phyloP scores from a whole-genome alignment of 106 monocot genomes.

The Acorus gramineus region DNA sequence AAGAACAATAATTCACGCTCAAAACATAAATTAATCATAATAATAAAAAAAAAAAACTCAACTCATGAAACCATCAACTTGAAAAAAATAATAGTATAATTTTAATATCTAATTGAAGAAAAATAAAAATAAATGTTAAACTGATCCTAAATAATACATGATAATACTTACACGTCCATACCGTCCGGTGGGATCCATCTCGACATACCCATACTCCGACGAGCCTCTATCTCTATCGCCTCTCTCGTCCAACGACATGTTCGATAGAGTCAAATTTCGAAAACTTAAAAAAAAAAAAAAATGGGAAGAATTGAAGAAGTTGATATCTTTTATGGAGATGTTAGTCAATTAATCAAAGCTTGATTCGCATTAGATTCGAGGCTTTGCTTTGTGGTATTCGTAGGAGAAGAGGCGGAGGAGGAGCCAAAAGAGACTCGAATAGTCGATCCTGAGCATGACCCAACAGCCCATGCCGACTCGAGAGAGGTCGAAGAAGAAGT shows the following conservation, averaged over 20 bases:
- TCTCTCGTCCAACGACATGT: too few species aligned
- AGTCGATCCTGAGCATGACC: constrained; percentile 65
- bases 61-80: too few species aligned
- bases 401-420: constrained; percentile 84
- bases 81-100: too few species aligned
- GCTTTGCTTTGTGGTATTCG: constrained; percentile 79
- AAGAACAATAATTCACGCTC: too few species aligned
- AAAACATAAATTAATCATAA: too few species aligned
- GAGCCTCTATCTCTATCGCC: too few species aligned
- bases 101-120: too few species aligned
- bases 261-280: too few species aligned
- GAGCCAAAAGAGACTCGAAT: constrained; percentile 74
- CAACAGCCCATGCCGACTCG: constrained; percentile 20
- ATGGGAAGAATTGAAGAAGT: background rate
- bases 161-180: constrained; percentile 65
- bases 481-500: constrained; percentile 32
- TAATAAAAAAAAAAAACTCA: too few species aligned
- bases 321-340: too few species aligned
- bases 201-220: constrained; percentile 24
- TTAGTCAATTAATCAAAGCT: background rate
- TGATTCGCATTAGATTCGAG: constrained; percentile 36
- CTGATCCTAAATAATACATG: background rate
- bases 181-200: constrained; percentile 61
- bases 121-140: too few species aligned
- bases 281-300: background rate